A percentile compares a stretch with the other conserved stretches of the same genome.
These are phyloP conservation scores for Sindora glabra DNA, from an alignment of 306 rosid species.

Conservation along the genomic window DNA sequence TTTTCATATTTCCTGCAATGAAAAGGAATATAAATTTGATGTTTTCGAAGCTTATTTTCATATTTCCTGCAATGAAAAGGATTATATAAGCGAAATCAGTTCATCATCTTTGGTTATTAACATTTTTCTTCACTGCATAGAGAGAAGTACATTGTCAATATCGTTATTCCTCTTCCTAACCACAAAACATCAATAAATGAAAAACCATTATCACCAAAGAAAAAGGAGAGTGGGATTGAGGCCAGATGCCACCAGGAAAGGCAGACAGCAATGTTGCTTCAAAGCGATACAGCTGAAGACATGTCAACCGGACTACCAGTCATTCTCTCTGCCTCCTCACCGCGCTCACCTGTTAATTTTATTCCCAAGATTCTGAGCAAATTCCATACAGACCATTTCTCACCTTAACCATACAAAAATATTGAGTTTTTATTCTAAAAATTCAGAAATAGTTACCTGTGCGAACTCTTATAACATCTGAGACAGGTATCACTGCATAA, in stretches of 20 bases:
- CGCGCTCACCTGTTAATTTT: slow-evolving; percentile 96
- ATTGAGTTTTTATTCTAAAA: background rate
- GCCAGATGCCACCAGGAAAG: background rate
- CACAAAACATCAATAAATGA: background rate
- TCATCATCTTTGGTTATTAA: background rate
- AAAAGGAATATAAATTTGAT: too few relatives aligned
- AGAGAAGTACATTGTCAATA: background rate
- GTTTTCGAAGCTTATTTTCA: too few relatives aligned
- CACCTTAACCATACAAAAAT: background rate
- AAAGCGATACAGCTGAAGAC: slow-evolving; percentile 14
- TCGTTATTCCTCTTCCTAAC: background rate
- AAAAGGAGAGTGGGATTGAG: background rate
- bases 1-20: too few relatives aligned
- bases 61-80: background rate
- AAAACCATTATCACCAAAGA: background rate
- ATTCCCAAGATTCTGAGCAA: too few relatives aligned
- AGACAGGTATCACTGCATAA: slow-evolving; percentile 72
- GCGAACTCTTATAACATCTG: slow-evolving; percentile 79
- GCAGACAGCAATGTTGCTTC: background rate
- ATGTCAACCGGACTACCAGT: slow-evolving; percentile 52
- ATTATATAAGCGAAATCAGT: background rate
- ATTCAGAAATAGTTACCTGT: slow-evolving; percentile 51
- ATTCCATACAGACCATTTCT: too few relatives aligned
- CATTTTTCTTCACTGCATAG: background rate
- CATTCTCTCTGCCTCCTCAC: slow-evolving; percentile 79